phyloP scores from a whole-genome alignment of 139 green algal genomes.

The Coccomyxa sp. region DNA sequence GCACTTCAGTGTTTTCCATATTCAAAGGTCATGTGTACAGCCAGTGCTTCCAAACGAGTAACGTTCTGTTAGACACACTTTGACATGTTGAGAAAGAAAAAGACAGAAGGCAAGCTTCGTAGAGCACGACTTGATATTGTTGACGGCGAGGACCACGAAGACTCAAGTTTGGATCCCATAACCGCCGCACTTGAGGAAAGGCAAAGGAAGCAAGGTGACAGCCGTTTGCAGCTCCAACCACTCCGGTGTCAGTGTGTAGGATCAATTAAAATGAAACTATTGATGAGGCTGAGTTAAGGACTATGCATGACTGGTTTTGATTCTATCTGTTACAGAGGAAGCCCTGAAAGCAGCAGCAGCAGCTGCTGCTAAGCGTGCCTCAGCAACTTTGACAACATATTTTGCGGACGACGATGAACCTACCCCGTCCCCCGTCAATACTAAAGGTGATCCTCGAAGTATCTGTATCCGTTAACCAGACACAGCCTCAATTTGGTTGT shows the following conservation, averaged over 20 bases:
- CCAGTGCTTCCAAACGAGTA: too few species aligned
- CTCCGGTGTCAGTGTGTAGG: not conserved
- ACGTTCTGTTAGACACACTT: too few species aligned
- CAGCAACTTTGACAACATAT: conserved; percentile 18
- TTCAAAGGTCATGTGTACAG: too few species aligned
- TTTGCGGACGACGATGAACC: conserved; percentile 13
- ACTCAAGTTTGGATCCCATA: conserved; percentile 1
- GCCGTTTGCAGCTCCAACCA: not conserved
- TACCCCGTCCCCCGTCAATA: too few species aligned
- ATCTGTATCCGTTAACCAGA: not conserved
- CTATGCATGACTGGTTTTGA: too few species aligned
- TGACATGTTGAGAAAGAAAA: conserved; percentile 3
- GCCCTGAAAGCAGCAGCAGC: conserved; percentile 23
- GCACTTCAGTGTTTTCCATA: too few species aligned
- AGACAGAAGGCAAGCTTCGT: not conserved
- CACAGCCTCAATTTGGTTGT: not conserved
- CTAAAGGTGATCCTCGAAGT: too few species aligned
- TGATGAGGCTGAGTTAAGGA: too few species aligned
- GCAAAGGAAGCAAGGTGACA: conserved; percentile 7
- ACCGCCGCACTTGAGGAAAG: conserved; percentile 2
- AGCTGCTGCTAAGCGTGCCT: conserved; percentile 18
- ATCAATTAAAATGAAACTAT: too few species aligned
- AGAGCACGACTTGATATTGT: not conserved
- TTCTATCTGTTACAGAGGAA: conserved; percentile 11
- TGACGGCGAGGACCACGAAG: not conserved